A percentile compares a stretch with the other conserved stretches of the same genome.
Conservation (phyloP, 2,329 filamentous ascomycete species). For the Ophidiomyces ophidiicola region DNA sequence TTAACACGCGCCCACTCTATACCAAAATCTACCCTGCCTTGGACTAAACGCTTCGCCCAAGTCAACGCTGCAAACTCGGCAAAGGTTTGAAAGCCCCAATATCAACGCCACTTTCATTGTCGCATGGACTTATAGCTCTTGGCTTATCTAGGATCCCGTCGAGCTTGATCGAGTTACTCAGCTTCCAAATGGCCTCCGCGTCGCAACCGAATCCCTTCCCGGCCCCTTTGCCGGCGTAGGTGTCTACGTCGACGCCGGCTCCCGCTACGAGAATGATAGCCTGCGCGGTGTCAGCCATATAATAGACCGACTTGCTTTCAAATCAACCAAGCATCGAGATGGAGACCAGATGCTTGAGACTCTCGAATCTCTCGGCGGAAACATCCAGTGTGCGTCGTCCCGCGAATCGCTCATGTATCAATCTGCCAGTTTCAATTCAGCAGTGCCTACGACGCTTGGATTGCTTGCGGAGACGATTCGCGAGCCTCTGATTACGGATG, state of each 20-base stretch:
- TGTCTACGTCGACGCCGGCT: conserved; percentile 90
- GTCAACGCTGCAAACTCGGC: background rate
- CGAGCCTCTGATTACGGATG: conserved; percentile 68
- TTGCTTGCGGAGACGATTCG: conserved; percentile 89
- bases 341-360: conserved; percentile 78
- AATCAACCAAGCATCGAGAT: conserved; percentile 59
- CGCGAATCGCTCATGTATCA: conserved; percentile 98
- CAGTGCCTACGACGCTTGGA: conserved; percentile 68
- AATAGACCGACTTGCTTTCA: conserved; percentile 90
- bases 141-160: conserved; percentile 56
- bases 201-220: conserved; percentile 86
- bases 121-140: background rate
- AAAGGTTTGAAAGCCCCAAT: conserved; percentile 1
- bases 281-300: conserved; percentile 90
- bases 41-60: conserved; percentile 1
- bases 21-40: background rate
- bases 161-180: conserved; percentile 81
- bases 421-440: conserved; percentile 89
- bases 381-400: conserved; percentile 92
- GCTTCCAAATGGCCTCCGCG: conserved; percentile 80
- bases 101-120: background rate
- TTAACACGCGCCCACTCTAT: conserved; percentile 1
- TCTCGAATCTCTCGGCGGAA: conserved; percentile 79
- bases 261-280: conserved; percentile 76
- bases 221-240: conserved; percentile 92